Evolutionary conservation across 257 asterid genomes (phyloP), one percentile per base, ranked within the genome.

Genomic region (Penstemon newberryi): DNA sequence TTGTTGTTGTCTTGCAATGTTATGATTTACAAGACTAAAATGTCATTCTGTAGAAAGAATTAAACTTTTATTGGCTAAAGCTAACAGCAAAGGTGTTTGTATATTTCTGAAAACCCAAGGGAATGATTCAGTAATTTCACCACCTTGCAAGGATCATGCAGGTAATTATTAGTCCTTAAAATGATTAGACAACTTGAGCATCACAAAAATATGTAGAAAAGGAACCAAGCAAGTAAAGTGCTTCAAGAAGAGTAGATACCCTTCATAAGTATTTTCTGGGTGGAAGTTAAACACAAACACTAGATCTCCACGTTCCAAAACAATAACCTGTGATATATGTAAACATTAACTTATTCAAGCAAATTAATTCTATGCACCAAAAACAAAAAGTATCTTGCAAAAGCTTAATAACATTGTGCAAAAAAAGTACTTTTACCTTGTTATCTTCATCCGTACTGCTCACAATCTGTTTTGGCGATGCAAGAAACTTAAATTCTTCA

Each of bases 201-300:
- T 41, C 54, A 12, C 50, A 10, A 9, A 56, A 33, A 43, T 50
- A 44, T 7, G 25, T 37, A 49, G 12, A 49, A 63, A 65, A 45
- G 45, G 41, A 51, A 52, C 40, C 41, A 70, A 6, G 58, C 62
- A 76, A 49, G 62, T 53, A 18, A 61, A 62, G 66, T 38, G 70
- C 66, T 76, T 67, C 56, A 40, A 53, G 15, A 59, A 41, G 60
- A 64, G 59, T 45, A 39, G 3, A 62, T 92, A 92, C 99, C 96
- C 96, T 61, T 89, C 96, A 18, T 94, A 89, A 41, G 96, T 87
- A 75, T 90, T 87, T 40, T 76, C 83, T 12, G 96, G 85, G 77
- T 94, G 99, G 82, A 90, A 91, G 83, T 94, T 94, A 69, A 90
- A 89, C 54, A 94, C 96, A 74, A 90, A 94, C 55, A 91, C 93